Percentiles rank a stretch among this genome's conserved stretches.
Conservation (phyloP, 116 monocot species). For the Zostera marina region DNA sequence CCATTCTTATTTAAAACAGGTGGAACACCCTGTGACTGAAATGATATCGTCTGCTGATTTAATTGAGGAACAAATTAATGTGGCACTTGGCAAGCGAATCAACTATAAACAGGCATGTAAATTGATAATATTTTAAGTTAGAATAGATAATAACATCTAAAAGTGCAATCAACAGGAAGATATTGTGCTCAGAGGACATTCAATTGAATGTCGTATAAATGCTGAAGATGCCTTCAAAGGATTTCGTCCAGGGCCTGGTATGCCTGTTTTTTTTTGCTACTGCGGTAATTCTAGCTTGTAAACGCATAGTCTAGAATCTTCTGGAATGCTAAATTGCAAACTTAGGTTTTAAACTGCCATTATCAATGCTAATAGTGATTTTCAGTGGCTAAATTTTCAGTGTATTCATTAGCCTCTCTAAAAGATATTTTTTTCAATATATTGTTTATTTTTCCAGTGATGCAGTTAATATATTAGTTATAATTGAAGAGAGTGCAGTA, state of each 20-base stretch:
- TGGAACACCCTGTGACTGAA: slow-evolving; percentile 96
- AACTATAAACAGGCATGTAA: slow-evolving; percentile 54
- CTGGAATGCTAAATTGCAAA: no score
- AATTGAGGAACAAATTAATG: slow-evolving; percentile 88
- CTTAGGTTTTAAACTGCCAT: no score
- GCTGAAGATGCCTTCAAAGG: slow-evolving; percentile 98
- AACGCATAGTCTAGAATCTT: no score
- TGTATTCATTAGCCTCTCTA: no score
- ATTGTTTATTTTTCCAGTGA: no score
- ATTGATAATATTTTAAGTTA: background rate
- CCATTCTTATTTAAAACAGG: slow-evolving; percentile 26
- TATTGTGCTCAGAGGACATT: slow-evolving; percentile 94
- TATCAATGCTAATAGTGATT: no score
- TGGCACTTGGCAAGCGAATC: slow-evolving; percentile 82
- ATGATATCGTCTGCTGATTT: slow-evolving; percentile 97
- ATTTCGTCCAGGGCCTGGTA: slow-evolving; percentile 96
- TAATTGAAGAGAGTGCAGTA: no score
- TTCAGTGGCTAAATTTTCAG: no score
- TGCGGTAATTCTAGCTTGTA: no score
- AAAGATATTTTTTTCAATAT: no score
- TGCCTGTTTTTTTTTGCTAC: background rate
- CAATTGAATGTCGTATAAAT: slow-evolving; percentile 96
- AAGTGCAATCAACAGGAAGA: slow-evolving; percentile 39
- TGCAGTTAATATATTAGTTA: no score
- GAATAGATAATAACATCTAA: background rate